Conservation (phyloP, 768 basidiomycete genomes). For the Lentinula sp. region DNA sequence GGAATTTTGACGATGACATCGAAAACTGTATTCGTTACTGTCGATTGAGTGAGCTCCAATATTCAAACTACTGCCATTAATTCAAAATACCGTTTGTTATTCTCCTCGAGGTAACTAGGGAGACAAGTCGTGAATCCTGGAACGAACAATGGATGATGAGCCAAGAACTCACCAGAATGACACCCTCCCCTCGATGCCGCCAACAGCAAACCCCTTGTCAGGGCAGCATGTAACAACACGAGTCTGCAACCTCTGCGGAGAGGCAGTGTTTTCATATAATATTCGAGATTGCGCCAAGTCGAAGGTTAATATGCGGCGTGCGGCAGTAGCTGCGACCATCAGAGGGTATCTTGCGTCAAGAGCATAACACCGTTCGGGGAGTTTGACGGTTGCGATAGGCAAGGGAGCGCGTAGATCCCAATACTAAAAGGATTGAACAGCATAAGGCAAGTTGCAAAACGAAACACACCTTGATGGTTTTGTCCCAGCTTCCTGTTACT, state of each 20-base stretch:
- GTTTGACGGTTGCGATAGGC: slow-evolving; percentile 70
- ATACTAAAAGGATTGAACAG: slow-evolving; percentile 47
- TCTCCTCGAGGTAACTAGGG: slow-evolving; percentile 78
- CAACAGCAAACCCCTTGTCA: slow-evolving; percentile 69
- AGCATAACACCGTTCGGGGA: slow-evolving; percentile 87
- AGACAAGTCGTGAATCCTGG: neutral
- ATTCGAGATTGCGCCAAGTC: slow-evolving; percentile 81
- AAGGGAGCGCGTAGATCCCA: slow-evolving; percentile 81
- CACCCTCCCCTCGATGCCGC: slow-evolving; percentile 86
- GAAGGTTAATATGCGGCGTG: slow-evolving; percentile 59
- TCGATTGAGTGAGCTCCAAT: neutral
- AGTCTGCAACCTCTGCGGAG: slow-evolving; percentile 92
- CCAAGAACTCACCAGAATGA: slow-evolving; percentile 70
- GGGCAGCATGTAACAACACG: slow-evolving; percentile 82
- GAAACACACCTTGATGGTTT: slow-evolving; percentile 77
- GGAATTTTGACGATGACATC: slow-evolving; percentile 65
- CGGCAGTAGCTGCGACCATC: slow-evolving; percentile 90
- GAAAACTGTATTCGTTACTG: slow-evolving; percentile 84
- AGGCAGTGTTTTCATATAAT: slow-evolving; percentile 69
- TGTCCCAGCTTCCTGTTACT: slow-evolving; percentile 98
- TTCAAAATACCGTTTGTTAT: slow-evolving; percentile 53
- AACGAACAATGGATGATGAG: neutral
- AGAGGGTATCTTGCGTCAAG: slow-evolving; percentile 78
- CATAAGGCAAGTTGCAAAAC: neutral
- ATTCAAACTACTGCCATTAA: neutral